phyloP scores from a whole-genome alignment of 2,329 filamentous ascomycete species.

The Fusarium musae region DNA sequence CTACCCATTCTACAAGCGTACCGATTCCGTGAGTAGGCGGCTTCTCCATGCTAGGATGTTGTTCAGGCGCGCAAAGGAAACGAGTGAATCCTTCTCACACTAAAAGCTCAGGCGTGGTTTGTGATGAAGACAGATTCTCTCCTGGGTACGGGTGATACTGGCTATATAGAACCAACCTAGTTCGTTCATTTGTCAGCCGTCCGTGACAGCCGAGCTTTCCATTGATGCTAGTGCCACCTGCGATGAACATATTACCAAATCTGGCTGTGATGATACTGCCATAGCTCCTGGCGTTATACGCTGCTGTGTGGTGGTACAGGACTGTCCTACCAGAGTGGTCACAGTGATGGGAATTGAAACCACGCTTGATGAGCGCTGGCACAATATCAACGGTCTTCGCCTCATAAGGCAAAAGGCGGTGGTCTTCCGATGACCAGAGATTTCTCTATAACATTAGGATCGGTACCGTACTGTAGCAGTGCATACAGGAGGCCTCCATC shows the following conservation, averaged over 20 bases:
- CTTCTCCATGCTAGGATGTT: fast-evolving
- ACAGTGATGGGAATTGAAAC: fast-evolving
- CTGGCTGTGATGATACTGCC: fast-evolving
- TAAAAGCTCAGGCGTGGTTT: fast-evolving
- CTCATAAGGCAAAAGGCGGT: fast-evolving
- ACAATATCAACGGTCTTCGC: fast-evolving
- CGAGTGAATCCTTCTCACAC: fast-evolving
- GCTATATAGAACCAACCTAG: background rate
- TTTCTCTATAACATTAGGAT: background rate
- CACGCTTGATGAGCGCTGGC: fast-evolving
- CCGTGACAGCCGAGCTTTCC: fast-evolving
- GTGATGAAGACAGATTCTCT: fast-evolving
- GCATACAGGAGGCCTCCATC: fast-evolving
- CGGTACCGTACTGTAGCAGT: too few relatives aligned
- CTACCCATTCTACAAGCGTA: fast-evolving
- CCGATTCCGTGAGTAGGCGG: fast-evolving
- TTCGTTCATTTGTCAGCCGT: background rate
- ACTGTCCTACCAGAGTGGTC: fast-evolving
- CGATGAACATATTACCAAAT: fast-evolving
- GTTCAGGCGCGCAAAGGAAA: fast-evolving
- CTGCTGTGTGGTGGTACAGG: too few relatives aligned
- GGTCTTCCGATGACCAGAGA: fast-evolving
- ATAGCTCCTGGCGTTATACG: fast-evolving
- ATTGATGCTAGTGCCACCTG: background rate
- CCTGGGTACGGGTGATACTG: fast-evolving